Evolutionary conservation across 495 filamentous ascomycete genomes (phyloP).

Genomic region (Hamigera avellanea): DNA sequence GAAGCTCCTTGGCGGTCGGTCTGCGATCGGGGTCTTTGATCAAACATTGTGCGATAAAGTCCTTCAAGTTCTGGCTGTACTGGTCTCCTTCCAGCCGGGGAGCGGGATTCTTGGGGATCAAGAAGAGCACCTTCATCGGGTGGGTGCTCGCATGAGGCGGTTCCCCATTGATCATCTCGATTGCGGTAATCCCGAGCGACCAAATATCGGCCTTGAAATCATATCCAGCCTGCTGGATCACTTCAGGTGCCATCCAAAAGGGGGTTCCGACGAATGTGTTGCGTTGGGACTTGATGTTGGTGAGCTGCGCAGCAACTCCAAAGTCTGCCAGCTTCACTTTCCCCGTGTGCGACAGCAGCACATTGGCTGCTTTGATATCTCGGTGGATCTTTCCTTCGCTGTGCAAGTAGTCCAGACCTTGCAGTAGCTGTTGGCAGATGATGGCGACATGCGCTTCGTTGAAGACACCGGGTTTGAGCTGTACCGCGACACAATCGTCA

Average conservation of each 20-base stretch:
- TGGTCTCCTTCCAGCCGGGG: slow-evolving; percentile 73
- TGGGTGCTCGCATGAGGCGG: slow-evolving; percentile 84
- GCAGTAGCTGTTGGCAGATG: slow-evolving; percentile 81
- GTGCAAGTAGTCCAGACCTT: slow-evolving; percentile 88
- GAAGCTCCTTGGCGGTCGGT: slow-evolving; percentile 77
- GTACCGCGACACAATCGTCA: not conserved
- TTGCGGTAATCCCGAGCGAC: slow-evolving; percentile 93
- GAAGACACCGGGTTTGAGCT: slow-evolving; percentile 90
- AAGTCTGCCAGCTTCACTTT: slow-evolving; percentile 97
- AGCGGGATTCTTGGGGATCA: slow-evolving; percentile 85
- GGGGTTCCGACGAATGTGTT: slow-evolving; percentile 99
- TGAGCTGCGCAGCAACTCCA: slow-evolving; percentile 90
- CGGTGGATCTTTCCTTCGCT: slow-evolving; percentile 92
- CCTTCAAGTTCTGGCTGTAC: slow-evolving; percentile 85
- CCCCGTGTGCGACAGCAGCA: slow-evolving; percentile 74
- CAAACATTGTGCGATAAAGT: slow-evolving; percentile 82
- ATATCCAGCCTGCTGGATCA: slow-evolving; percentile 93
- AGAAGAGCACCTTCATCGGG: slow-evolving; percentile 98
- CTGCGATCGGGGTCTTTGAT: slow-evolving; percentile 80
- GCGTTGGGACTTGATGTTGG: slow-evolving; percentile 94
- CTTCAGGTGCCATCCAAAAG: slow-evolving; percentile 99
- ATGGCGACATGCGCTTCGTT: slow-evolving; percentile 88
- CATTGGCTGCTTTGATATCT: slow-evolving; percentile 94
- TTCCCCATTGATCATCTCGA: slow-evolving; percentile 87
- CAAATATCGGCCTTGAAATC: slow-evolving; percentile 97